A percentile compares a stretch with the other conserved stretches of the same genome.
Evolutionary conservation across 495 filamentous ascomycete genomes (phyloP).

Genomic region (Evansstolkia leycettana): DNA sequence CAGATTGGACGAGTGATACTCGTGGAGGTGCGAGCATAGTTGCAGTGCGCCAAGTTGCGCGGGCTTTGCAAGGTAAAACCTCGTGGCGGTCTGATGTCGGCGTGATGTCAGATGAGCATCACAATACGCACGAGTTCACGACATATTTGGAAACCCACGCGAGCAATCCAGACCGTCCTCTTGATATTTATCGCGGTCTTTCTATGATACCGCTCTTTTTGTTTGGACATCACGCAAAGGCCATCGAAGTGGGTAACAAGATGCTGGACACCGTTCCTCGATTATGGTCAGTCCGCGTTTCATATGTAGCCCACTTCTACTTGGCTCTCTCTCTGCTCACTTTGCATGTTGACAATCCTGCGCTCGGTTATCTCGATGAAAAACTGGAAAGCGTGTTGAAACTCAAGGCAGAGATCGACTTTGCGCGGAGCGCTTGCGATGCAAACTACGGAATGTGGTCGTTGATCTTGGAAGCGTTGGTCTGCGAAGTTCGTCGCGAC

Average conservation of each 20-base stretch:
- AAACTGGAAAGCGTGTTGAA: constrained; percentile 41
- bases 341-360: constrained; percentile 42
- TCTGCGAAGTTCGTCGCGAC: constrained; percentile 51
- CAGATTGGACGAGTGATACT: constrained; percentile 61
- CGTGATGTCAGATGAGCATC: constrained; percentile 61
- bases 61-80: constrained; percentile 80
- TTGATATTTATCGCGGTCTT: constrained; percentile 61
- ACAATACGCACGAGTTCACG: constrained; percentile 54
- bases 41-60: constrained; percentile 50
- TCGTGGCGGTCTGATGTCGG: constrained; percentile 37
- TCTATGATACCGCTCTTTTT: constrained; percentile 61
- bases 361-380: constrained; percentile 36
- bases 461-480: constrained; percentile 58
- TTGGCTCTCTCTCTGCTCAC: constrained; percentile 54
- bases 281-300: constrained; percentile 63
- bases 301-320: constrained; percentile 54
- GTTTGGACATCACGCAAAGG: constrained; percentile 62
- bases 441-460: constrained; percentile 76
- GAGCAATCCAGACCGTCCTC: constrained; percentile 44
- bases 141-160: constrained; percentile 34
- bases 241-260: constrained; percentile 52
- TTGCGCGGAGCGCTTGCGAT: constrained; percentile 53
- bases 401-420: constrained; percentile 53
- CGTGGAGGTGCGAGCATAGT: constrained; percentile 66
- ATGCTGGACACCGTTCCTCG: constrained; percentile 44